A percentile compares a stretch with the other conserved stretches of the same genome.
These are phyloP conservation scores for Hypoxylon rubiginosum DNA, from an alignment of 2,329 filamentous ascomycete species.

Conservation along the genomic window DNA sequence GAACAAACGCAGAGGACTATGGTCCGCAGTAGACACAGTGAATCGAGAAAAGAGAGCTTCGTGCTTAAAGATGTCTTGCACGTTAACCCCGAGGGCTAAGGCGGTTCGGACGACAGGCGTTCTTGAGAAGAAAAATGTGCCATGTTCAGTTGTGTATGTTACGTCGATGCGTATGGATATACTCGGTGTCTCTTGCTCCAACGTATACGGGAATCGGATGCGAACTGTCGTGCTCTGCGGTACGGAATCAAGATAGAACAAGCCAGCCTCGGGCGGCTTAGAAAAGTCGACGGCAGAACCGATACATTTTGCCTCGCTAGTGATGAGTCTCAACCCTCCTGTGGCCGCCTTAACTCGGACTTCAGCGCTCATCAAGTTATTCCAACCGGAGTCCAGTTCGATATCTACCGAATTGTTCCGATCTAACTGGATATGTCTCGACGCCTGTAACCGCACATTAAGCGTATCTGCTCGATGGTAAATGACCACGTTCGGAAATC, in stretches of 20 bases:
- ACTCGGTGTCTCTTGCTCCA: conserved; percentile 80
- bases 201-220: conserved; percentile 82
- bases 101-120: conserved; percentile 76
- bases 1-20: conserved; percentile 80
- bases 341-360: conserved; percentile 74
- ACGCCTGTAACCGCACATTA: conserved; percentile 74
- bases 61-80: conserved; percentile 95
- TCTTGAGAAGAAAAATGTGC: conserved; percentile 74
- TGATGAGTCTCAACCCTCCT: conserved; percentile 74
- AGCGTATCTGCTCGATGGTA: conserved; percentile 80
- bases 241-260: conserved; percentile 66
- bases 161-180: conserved; percentile 83
- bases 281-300: conserved; percentile 59
- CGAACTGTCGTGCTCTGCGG: conserved; percentile 61
- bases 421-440: conserved; percentile 82
- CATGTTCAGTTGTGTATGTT: conserved; percentile 76
- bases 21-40: conserved; percentile 84
- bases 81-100: conserved; percentile 91
- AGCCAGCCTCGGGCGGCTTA: conserved; percentile 66
- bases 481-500: conserved; percentile 74
- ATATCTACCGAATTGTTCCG: conserved; percentile 83
- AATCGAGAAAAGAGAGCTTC: conserved; percentile 87
- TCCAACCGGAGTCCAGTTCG: conserved; percentile 79
- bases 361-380: conserved; percentile 72
- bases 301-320: conserved; percentile 68